phyloP scores from a whole-genome alignment of 2,329 filamentous ascomycete genomes.

The Simplicillium sp. region DNA sequence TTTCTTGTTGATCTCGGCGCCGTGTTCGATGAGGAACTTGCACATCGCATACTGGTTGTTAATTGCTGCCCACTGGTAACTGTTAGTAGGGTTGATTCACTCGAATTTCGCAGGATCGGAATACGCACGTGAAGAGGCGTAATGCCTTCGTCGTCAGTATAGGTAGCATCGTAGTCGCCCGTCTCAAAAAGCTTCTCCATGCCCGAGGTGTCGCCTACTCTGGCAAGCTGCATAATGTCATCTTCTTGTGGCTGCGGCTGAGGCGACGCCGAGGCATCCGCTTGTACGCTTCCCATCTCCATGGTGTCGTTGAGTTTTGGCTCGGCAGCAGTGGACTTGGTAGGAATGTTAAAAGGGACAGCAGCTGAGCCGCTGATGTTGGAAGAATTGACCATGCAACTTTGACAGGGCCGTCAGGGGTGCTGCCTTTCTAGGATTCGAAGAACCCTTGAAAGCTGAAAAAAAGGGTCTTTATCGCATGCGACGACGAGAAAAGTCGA shows the following conservation, averaged over 20 bases:
- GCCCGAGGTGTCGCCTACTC: conserved; percentile 73
- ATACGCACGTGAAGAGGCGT: conserved; percentile 80
- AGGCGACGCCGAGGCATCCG: conserved; percentile 20
- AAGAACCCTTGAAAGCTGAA: not conserved
- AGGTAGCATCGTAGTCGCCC: conserved; percentile 72
- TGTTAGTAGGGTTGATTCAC: conserved; percentile 6
- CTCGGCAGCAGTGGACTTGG: conserved; percentile 41
- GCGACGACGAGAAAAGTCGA: no score
- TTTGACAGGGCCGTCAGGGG: not conserved
- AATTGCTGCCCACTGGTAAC: conserved; percentile 83
- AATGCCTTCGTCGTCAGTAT: conserved; percentile 84
- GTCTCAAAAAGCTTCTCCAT: conserved; percentile 87
- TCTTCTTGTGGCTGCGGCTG: conserved; percentile 35
- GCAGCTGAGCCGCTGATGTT: conserved; percentile 21
- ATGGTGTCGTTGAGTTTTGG: conserved; percentile 49
- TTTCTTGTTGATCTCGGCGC: conserved; percentile 88
- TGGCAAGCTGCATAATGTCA: conserved; percentile 93
- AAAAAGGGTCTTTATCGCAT: not conserved
- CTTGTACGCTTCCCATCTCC: conserved; percentile 42
- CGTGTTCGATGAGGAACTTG: conserved; percentile 78
- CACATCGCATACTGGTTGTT: conserved; percentile 98
- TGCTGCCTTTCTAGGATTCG: not conserved
- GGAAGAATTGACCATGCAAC: conserved; percentile 31
- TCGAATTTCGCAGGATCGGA: not conserved
- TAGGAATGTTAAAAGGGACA: conserved; percentile 43